Evolutionary conservation across 1,284 basidiomycete species (phyloP).

Genomic region (Fomitopsis pinicola): DNA sequence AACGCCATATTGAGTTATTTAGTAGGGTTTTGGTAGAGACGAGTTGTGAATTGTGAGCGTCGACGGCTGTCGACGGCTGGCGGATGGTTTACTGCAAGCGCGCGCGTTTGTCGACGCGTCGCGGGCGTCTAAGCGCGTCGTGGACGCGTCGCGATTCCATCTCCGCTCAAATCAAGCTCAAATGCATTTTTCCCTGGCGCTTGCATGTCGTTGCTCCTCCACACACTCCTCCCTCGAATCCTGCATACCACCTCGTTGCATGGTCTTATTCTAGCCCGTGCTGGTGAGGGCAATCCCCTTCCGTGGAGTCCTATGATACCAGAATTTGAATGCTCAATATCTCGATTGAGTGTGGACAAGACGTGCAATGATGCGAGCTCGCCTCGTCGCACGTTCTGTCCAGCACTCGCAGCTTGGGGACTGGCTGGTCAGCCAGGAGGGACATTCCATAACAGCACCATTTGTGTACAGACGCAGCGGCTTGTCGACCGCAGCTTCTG

Average conservation of each 20-base stretch:
- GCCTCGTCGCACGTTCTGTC: not conserved
- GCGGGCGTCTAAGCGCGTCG: conserved; percentile 1
- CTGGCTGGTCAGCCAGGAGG: not conserved
- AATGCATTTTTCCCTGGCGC: not conserved
- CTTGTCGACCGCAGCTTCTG: conserved; percentile 29
- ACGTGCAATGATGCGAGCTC: not conserved
- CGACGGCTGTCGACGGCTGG: not conserved
- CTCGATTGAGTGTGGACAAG: not conserved
- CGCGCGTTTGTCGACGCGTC: conserved; percentile 11
- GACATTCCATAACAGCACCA: conserved; percentile 15
- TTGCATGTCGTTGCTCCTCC: not conserved
- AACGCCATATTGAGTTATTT: conserved; percentile 37
- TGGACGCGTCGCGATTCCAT: conserved; percentile 18
- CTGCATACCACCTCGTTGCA: not conserved
- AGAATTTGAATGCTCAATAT: too few species aligned
- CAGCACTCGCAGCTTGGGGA: not conserved
- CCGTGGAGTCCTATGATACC: too few species aligned
- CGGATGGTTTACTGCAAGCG: not conserved
- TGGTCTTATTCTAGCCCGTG: too few species aligned
- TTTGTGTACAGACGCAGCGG: conserved; percentile 35
- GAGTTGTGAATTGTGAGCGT: too few species aligned
- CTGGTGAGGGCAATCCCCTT: too few species aligned
- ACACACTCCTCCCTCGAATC: not conserved
- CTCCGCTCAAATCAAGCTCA: conserved; percentile 16
- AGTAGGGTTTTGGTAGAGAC: not conserved